Evolutionary conservation across 2,329 filamentous ascomycete genomes (phyloP), one percentile per base, ranked within the genome.

Genomic region (Cladosporium sp.): DNA sequence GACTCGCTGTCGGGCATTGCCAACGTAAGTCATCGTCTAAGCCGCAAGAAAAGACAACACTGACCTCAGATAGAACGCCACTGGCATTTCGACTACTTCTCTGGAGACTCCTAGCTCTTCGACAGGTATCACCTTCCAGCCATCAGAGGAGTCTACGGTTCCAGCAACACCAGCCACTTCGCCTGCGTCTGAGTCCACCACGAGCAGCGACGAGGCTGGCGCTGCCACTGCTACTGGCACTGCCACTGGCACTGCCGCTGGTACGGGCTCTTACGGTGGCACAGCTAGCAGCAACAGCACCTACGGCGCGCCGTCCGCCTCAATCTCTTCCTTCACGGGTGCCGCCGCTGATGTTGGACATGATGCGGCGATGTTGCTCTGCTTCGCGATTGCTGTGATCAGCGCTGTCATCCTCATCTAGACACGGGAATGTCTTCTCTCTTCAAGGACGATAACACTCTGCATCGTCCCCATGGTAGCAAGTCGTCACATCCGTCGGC

Each of bases 321-420:
- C 30, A 3, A 20, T 61, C 38, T 49, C 55, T 17, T 55, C 62
- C 15, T 64, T 58, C 64, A 58, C 59, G 15, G 61, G 62, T 37
- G 55, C 30, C 30, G 61, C 56, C 15, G 39, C 54, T 7, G 54
- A 45, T 40, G 39, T 56, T 38, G 54, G 57, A 11, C 20, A 60
- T 22, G 60, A 64, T 34, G 22, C 39, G 15, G 60, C 55, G 37
- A 54, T 61, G 50, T 37, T 63, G 36, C 50, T 63, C 19, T 60
- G 61, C 60, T 54, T 63, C 49, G 34, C 54, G n/a, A 60, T 64
- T 40, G 63, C 59, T 42, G n/a, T 65, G 19, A 38, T 62, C 55
- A 56, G 57, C 30, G 61, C 61, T 28, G 58, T 64, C 30, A 22
- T 64, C 40, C 52, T 65, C 45, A 54, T 64, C 59, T 65, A 62